Conservation (phyloP, 768 basidiomycete species). For the Mycena venus region DNA sequence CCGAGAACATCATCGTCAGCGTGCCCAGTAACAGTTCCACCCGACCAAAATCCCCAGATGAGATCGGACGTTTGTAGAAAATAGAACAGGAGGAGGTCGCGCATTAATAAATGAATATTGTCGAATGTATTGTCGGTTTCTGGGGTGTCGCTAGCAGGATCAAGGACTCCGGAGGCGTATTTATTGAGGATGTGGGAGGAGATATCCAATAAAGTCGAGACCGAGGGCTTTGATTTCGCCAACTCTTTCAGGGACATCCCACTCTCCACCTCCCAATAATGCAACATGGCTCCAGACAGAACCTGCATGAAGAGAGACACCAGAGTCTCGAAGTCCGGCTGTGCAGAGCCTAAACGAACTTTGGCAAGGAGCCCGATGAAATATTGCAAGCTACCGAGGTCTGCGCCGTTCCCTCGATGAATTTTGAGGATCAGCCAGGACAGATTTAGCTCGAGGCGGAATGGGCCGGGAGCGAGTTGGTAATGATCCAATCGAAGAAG, state of each 20-base stretch:
- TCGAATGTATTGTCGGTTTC: background rate
- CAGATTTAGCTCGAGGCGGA: constrained; percentile 37
- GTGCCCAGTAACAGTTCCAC: constrained; percentile 5
- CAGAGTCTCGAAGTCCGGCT: constrained; percentile 38
- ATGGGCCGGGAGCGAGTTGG: constrained; percentile 31
- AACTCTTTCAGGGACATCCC: constrained; percentile 9
- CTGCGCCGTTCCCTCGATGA: constrained; percentile 14
- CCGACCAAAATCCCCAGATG: constrained; percentile 11
- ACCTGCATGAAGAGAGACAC: constrained; percentile 29
- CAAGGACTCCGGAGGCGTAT: background rate
- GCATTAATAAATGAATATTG: background rate
- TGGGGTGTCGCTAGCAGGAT: background rate
- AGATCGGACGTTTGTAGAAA: background rate
- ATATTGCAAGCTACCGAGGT: constrained; percentile 31
- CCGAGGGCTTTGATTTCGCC: constrained; percentile 33
- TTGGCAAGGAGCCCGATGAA: constrained; percentile 34
- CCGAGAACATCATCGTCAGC: constrained; percentile 15
- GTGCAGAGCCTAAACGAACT: constrained; percentile 25
- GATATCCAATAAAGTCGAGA: constrained; percentile 15
- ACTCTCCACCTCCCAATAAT: constrained; percentile 32
- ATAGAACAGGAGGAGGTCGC: constrained; percentile 6
- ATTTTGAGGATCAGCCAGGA: constrained; percentile 28
- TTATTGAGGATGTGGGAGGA: background rate
- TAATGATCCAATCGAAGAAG: constrained; percentile 18
- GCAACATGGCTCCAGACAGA: constrained; percentile 24